Evolutionary conservation across 805 yeast genomes (phyloP).

Genomic region (Candida suzukii): DNA sequence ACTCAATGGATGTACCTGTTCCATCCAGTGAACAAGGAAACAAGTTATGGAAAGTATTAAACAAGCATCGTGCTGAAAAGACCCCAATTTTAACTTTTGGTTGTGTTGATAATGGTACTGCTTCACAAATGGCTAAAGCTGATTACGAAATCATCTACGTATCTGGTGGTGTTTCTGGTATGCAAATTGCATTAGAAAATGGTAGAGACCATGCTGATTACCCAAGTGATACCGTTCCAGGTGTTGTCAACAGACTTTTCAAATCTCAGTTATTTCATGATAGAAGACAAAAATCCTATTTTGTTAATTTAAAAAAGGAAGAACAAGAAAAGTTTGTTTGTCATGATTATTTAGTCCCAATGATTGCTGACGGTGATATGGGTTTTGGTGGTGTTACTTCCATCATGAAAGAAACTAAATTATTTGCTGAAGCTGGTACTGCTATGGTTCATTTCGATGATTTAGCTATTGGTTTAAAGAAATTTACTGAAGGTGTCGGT

Average conservation of each 20-base stretch:
- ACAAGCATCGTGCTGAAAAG: constrained; percentile 30
- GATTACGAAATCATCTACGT: constrained; percentile 48
- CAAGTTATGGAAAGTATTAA: constrained; percentile 39
- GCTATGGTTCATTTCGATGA: constrained; percentile 63
- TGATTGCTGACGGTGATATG: constrained; percentile 62
- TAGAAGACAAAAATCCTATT: constrained; percentile 23
- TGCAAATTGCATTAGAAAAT: constrained; percentile 57
- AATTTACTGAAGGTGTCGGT: constrained; percentile 59
- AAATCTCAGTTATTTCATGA: constrained; percentile 55
- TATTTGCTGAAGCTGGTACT: constrained; percentile 62
- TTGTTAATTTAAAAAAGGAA: constrained; percentile 4
- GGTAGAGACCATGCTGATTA: constrained; percentile 65
- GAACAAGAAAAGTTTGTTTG: constrained; percentile 13
- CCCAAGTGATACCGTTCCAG: constrained; percentile 66
- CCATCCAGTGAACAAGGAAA: constrained; percentile 48
- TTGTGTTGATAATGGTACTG: constrained; percentile 55
- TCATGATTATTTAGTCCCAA: constrained; percentile 51
- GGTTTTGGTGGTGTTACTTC: constrained; percentile 60
- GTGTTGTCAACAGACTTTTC: constrained; percentile 52
- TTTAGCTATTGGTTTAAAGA: constrained; percentile 58
- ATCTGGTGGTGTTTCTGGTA: constrained; percentile 55
- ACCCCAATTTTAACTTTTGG: constrained; percentile 54
- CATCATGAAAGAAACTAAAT: constrained; percentile 57
- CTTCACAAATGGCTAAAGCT: constrained; percentile 44
- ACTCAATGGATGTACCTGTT: constrained; percentile 33